These are phyloP conservation scores for Mucor indicus DNA, from an alignment of 371 early-diverging fungal species.

Conservation along the genomic window DNA sequence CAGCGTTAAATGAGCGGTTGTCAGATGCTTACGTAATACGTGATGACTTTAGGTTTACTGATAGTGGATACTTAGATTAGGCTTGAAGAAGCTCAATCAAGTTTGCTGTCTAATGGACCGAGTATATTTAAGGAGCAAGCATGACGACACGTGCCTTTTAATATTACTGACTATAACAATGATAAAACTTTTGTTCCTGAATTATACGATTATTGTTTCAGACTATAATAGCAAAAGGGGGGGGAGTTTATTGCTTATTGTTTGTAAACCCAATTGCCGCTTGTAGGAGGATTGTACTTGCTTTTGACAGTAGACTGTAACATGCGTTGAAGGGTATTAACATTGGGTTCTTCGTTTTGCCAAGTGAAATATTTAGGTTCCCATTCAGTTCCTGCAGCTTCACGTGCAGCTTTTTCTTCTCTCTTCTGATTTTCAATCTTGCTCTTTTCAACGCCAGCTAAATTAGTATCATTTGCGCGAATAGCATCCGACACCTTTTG, in stretches of 20 bases:
- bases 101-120: too few species aligned
- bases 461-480: constrained; percentile 57
- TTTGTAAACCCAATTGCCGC: constrained; percentile 43
- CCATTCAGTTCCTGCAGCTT: constrained; percentile 57
- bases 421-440: constrained; percentile 74
- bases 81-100: too few species aligned
- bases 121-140: too few species aligned
- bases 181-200: too few species aligned
- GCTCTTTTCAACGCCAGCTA: constrained; percentile 66
- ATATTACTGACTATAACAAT: too few species aligned
- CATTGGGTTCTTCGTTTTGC: constrained; percentile 46
- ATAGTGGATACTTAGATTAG: too few species aligned
- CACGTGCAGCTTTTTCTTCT: constrained; percentile 56
- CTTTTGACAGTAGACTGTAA: constrained; percentile 29
- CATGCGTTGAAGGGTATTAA: constrained; percentile 40
- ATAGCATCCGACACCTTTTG: constrained; percentile 68
- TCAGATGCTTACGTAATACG: too few species aligned
- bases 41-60: too few species aligned
- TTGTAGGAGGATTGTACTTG: constrained; percentile 34
- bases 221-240: too few species aligned
- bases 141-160: too few species aligned
- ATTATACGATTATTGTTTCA: too few species aligned
- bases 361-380: constrained; percentile 55
- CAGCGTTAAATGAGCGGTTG: too few species aligned
- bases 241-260: not conserved